A percentile compares a stretch with the other conserved stretches of the same genome.
These are phyloP conservation scores for Krasilnikovozyma curviuscula DNA, from an alignment of 768 basidiomycete species.

Conservation along the genomic window DNA sequence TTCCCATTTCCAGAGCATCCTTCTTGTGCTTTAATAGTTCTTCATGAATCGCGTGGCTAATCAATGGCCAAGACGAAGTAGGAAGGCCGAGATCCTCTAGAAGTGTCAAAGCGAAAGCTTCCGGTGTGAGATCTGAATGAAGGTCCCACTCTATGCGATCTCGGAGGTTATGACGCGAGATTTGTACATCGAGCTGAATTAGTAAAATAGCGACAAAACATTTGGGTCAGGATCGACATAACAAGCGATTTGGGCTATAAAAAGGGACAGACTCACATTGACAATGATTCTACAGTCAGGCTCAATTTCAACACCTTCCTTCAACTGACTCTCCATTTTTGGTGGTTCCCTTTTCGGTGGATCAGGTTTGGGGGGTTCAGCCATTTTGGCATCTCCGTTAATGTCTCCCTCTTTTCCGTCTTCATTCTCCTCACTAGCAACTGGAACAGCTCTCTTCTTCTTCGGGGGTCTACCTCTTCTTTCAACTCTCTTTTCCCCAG, in stretches of 20 bases:
- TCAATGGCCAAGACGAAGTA: slow-evolving; percentile 69
- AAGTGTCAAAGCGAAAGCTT: slow-evolving; percentile 58
- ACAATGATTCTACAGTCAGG: slow-evolving; percentile 29
- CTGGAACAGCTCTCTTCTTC: neutral
- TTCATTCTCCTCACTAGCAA: neutral
- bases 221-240: neutral
- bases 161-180: slow-evolving; percentile 69
- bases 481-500: neutral
- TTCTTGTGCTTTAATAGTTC: slow-evolving; percentile 89
- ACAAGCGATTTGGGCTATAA: neutral
- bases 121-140: slow-evolving; percentile 65
- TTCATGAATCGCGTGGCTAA: slow-evolving; percentile 85
- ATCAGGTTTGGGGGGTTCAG: slow-evolving; percentile 32
- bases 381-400: neutral
- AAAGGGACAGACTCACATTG: slow-evolving; percentile 23
- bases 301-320: too few species aligned
- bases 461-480: neutral
- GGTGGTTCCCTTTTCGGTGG: slow-evolving; percentile 8
- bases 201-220: neutral
- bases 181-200: slow-evolving; percentile 81
- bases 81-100: slow-evolving; percentile 70
- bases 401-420: neutral
- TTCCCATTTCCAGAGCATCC: slow-evolving; percentile 83
- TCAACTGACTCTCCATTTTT: slow-evolving; percentile 18
- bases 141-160: slow-evolving; percentile 99